Base-by-base conservation (phyloP, 2,329 filamentous ascomycete species). In the Coniochaeta pulveracea region DNA sequence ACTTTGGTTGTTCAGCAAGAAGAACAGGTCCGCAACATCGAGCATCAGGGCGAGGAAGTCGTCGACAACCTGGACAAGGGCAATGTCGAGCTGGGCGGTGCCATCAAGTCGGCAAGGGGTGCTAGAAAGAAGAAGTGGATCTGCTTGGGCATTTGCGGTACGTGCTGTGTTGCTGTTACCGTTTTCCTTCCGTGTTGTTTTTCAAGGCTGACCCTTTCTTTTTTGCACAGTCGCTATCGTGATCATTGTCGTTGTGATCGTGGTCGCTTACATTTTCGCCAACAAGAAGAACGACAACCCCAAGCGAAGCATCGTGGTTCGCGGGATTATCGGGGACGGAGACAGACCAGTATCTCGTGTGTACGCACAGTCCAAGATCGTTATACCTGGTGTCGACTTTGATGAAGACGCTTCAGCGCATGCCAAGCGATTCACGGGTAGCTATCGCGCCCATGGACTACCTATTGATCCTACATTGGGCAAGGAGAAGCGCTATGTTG, bases 101-200 rank as follows among this genome's bases (percentile, higher is more conserved):
- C 88, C 10, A 82, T 94, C 41, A 68, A 71, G 40, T 93, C 84
- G 45, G 89, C 89, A 7, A 70, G 80, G 54, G 73, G 76, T 46
- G 84, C 81, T 33, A 72, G 84, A 46, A 84, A 77, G 64, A 93
- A 93, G 85, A 95, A 95, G 81, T 95, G 86, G 88, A 88, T 83
- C 55, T 94, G 86, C 66, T 61, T 94, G 45, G 77, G 80, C 48
- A 85, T 95, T 49, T 62, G 68, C 46, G 61, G 70, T 75, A 63
- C 46, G 70, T 58, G n/a, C n/a, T n/a, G n/a, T n/a, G n/a, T n/a
- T n/a, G n/a, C n/a, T n/a, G 11, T 22, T 19, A 10, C 18, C 18
- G 18, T 10, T 10, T 31, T 8, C 18, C 19, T 5, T 9, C 11
- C 16, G 4, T 19, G 10, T 15, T 18, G 14, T 31, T 12, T 31